Evolutionary conservation across 2,329 filamentous ascomycete genomes (phyloP), one percentile per base, ranked within the genome.

Genomic region (Colletotrichum tamarilloi): DNA sequence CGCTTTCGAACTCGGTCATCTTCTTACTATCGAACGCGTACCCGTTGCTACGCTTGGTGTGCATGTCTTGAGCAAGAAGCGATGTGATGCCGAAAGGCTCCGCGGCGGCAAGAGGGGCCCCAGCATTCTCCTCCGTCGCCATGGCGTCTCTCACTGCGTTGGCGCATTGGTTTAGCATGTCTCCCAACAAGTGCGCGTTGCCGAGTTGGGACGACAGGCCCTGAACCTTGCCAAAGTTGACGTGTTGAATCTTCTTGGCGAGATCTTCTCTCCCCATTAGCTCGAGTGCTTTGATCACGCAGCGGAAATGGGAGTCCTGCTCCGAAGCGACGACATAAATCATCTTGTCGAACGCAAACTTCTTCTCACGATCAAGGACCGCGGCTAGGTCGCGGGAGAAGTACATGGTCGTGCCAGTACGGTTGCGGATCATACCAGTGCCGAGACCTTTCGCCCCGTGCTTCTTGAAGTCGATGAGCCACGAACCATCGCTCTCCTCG

Each of bases 1-100:
- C 92, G 28, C 92, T 92, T 80, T 94, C 92, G 75, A 93, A 93
- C 4, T 91, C 92, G 1, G 89, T 92, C 92, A 95, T 94, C 62
- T 89, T 87, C 67, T 77, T 77, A 0, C 75, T 14, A 16, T 80
- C 79, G 4, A 65, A 74, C 0, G 76, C 22, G 30, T 81, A 81
- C 0, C 75, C 73, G 0, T 78, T 78, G 8, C 71, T 76, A 0
- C 78, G 32, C 67, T 77, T 80, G 55, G 79, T 79, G 1, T 74
- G 74, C 4, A 80, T 75, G 5, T 81, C 79, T 4, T 81, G 79
- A 1, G 93, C 91, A 89, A 94, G 92, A 79, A 94, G 91, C 35
- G 91, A 89, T 1, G 89, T 89, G 76, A 93, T 93, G 68, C 91
- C 92, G 4, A 94, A 84, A 1, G 85, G 89, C 80, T 94, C 92